phyloP scores from a whole-genome alignment of 2,329 filamentous ascomycete genomes.

The Mycogone perniciosa region DNA sequence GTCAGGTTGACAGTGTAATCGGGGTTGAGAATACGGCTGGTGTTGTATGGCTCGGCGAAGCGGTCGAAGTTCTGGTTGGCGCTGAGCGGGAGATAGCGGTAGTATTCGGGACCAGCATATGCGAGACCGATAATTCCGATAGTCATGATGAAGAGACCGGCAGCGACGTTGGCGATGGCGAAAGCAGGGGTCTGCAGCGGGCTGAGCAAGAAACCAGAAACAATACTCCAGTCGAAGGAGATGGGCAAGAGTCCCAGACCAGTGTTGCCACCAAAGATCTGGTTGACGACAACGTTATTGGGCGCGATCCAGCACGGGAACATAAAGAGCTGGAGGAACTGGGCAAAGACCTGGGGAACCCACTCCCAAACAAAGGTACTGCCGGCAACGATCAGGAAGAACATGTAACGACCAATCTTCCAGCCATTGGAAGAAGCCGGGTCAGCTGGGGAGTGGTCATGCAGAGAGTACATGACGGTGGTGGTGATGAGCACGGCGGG shows the following conservation, averaged over 20 bases:
- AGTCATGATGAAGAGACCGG: conserved; percentile 45
- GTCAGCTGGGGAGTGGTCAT: conserved; percentile 51
- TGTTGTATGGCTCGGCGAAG: conserved; percentile 50
- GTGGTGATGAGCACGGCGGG: conserved; percentile 54
- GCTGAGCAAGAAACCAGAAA: conserved; percentile 50
- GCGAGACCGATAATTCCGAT: conserved; percentile 47
- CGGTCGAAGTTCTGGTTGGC: conserved; percentile 54
- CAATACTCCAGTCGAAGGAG: conserved; percentile 60
- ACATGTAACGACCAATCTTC: conserved; percentile 50
- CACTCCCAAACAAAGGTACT: conserved; percentile 52
- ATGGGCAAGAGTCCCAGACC: conserved; percentile 58
- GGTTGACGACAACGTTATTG: conserved; percentile 55
- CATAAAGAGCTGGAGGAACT: conserved; percentile 53
- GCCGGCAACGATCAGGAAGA: conserved; percentile 48
- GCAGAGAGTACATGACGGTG: conserved; percentile 57
- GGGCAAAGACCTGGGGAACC: conserved; percentile 53
- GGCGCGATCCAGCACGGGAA: conserved; percentile 59
- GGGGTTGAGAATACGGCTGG: conserved; percentile 45
- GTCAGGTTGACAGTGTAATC: conserved; percentile 47
- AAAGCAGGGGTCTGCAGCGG: conserved; percentile 55
- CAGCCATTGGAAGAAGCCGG: conserved; percentile 49
- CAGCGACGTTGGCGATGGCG: conserved; percentile 52
- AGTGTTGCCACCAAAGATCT: conserved; percentile 56
- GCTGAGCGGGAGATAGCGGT: conserved; percentile 51
- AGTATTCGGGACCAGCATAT: conserved; percentile 43